These are phyloP conservation scores for Pseudonectria foliicola DNA, from an alignment of 2,329 filamentous ascomycete genomes.

Conservation along the genomic window DNA sequence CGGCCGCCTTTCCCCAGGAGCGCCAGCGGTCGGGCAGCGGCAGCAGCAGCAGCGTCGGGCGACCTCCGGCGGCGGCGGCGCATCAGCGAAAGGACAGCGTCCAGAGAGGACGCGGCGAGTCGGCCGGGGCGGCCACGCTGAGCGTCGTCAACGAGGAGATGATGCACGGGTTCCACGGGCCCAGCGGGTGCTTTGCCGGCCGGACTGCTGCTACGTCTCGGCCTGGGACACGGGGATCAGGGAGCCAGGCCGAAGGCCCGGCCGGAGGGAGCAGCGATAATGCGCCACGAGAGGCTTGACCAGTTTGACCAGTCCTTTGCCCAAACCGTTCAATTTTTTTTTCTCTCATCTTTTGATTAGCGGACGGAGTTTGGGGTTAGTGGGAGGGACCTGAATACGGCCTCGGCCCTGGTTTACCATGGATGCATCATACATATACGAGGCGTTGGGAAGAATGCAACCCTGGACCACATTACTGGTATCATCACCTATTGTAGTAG, in stretches of 20 bases:
- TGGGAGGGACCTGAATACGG: too few relatives aligned
- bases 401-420: too few relatives aligned
- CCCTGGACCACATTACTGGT: too few relatives aligned
- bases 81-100: conserved; percentile 24
- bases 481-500: too few relatives aligned
- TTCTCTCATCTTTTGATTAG: too few relatives aligned
- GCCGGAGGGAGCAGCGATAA: background rate
- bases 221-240: conserved; percentile 9
- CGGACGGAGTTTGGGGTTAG: too few relatives aligned
- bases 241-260: conserved; percentile 2
- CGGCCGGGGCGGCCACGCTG: conserved; percentile 14
- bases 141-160: conserved; percentile 37
- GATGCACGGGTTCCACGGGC: conserved; percentile 42
- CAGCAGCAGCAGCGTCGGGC: conserved; percentile 12
- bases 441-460: too few relatives aligned
- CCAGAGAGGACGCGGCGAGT: conserved; percentile 17
- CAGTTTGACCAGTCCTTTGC: too few relatives aligned
- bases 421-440: too few relatives aligned
- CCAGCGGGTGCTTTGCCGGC: conserved; percentile 31
- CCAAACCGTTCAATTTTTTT: too few relatives aligned
- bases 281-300: conserved; percentile 2
- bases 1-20: conserved; percentile 12
- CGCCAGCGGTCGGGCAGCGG: conserved; percentile 21
- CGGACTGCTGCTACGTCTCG: conserved; percentile 29
- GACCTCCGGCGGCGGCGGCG: conserved; percentile 16